Evolutionary conservation across 1,284 basidiomycete genomes (phyloP).

Genomic region (Puccinia hordei): DNA sequence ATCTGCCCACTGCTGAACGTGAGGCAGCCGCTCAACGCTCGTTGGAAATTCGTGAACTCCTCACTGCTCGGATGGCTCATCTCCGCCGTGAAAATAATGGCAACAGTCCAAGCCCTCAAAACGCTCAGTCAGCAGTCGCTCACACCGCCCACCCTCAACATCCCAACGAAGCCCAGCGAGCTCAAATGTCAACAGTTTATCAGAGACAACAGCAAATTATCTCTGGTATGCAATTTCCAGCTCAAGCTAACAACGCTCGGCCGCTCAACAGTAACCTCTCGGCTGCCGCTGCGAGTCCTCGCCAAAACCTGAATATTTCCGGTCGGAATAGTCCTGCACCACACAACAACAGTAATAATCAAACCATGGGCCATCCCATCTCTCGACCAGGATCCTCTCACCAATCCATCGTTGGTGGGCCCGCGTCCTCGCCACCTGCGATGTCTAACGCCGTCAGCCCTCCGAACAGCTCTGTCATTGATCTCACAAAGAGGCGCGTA

Average conservation of each 20-base stretch:
- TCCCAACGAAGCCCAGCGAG: conserved; percentile 47
- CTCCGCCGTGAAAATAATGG: not conserved
- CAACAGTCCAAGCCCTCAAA: conserved; percentile 16
- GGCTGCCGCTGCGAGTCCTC: conserved; percentile 34
- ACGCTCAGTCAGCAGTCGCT: no score
- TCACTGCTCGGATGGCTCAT: conserved; percentile 22
- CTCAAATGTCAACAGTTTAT: conserved; percentile 38
- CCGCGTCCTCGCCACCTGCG: conserved; percentile 37
- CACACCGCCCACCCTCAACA: conserved; percentile 45
- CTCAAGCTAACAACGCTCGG: conserved; percentile 20
- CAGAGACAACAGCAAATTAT: conserved; percentile 50
- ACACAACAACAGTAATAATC: conserved; percentile 16
- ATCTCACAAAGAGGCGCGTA: conserved; percentile 14
- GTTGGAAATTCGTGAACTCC: conserved; percentile 21
- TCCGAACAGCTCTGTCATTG: conserved; percentile 16
- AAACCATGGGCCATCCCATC: conserved; percentile 21
- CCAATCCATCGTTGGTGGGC: conserved; percentile 26
- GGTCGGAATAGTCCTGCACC: conserved; percentile 35
- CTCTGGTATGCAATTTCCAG: conserved; percentile 23
- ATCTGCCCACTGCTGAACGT: conserved; percentile 18
- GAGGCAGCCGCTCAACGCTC: conserved; percentile 33
- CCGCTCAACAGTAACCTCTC: conserved; percentile 21
- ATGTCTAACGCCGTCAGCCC: conserved; percentile 30
- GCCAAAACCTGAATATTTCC: conserved; percentile 37
- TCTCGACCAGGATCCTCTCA: conserved; percentile 46